Base-by-base conservation (phyloP, 192 early-diverging fungal species). In the Gonapodya sp. region DNA sequence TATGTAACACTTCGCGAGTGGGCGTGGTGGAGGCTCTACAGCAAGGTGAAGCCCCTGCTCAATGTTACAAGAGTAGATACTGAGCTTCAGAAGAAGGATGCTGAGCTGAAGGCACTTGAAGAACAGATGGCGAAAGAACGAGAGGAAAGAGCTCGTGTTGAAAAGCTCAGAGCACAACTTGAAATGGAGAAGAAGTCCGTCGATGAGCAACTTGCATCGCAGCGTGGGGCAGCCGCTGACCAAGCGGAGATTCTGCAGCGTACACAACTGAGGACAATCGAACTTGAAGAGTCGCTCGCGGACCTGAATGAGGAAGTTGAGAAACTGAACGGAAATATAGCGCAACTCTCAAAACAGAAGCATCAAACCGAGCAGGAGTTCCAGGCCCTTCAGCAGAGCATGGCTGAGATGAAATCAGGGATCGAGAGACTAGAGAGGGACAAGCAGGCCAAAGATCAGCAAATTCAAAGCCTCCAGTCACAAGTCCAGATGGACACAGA, bases 21-120 rank as follows among this genome's bases (percentile, higher is more conserved):
- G 95, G 86, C 93, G 31, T 99, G 96, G 96, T 97, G 96, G 95
- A 93, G 92, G 80, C 92, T 98, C 37, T 99, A 96, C 86, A 90
- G 92, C 80, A 94, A 95, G 34, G 93, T 96, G 83, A 96, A 95
- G 85, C 96, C 96, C 16, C 86, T 96, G 78, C 86, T 96, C 37
- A 92, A 92, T 36, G 93, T 95, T 14, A 93, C 93, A 31, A 91
- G 93, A 0, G 87, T 90, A 14, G 95, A 95, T 73, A 93, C 94
- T 82, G 94, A 96, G 82, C 82, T 96, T 46, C 88, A 81, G 36
- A 81, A 64, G 80, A 81, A 81, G 91, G 64, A 85, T 35, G 81
- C 79, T 34, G 35, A 32, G 18, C 75, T 83, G 34, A 14, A 33
- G 31, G 74, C 78, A 0, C 74, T 82, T 24, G 90, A 91, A 32